Conservation (phyloP, 2,329 filamentous ascomycete species). For the Fusarium beomiforme region DNA sequence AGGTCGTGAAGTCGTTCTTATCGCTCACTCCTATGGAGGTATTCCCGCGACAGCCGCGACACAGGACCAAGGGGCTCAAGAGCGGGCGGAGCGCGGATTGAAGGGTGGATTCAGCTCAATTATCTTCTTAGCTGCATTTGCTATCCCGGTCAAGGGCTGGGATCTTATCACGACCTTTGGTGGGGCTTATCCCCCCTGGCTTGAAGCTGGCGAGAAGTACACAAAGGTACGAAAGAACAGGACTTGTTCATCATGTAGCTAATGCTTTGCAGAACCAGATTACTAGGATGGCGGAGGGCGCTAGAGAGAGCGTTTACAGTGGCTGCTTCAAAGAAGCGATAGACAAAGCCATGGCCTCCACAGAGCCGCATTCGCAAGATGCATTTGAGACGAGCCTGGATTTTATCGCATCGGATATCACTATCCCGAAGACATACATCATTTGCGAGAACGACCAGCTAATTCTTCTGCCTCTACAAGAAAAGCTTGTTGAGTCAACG, state of each 20-base stretch:
- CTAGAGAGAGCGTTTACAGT: background rate
- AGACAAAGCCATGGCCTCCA: background rate
- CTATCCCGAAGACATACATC: constrained; percentile 7
- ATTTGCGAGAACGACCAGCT: constrained; percentile 17
- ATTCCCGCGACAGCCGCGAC: constrained; percentile 17
- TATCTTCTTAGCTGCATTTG: constrained; percentile 15
- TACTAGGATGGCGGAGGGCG: background rate
- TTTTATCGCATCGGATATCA: constrained; percentile 13
- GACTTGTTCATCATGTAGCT: background rate
- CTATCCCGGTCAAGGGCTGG: constrained; percentile 20
- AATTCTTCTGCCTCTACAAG: background rate
- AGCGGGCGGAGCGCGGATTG: background rate
- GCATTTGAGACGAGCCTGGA: constrained; percentile 17
- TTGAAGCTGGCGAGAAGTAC: background rate
- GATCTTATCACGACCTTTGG: constrained; percentile 16
- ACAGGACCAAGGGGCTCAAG: background rate
- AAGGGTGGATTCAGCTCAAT: constrained; percentile 9
- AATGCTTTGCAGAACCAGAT: background rate
- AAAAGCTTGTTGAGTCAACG: constrained; percentile 3
- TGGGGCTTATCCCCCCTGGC: constrained; percentile 7
- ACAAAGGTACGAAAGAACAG: background rate
- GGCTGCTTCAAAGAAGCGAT: background rate
- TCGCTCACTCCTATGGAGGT: constrained; percentile 21
- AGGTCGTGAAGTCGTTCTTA: background rate
- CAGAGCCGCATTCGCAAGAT: constrained; percentile 18